Percentiles rank a stretch among this genome's conserved stretches.
Evolutionary conservation across 176 grass and related monocot genomes (phyloP).

Genomic region (Musa schizocarpa): DNA sequence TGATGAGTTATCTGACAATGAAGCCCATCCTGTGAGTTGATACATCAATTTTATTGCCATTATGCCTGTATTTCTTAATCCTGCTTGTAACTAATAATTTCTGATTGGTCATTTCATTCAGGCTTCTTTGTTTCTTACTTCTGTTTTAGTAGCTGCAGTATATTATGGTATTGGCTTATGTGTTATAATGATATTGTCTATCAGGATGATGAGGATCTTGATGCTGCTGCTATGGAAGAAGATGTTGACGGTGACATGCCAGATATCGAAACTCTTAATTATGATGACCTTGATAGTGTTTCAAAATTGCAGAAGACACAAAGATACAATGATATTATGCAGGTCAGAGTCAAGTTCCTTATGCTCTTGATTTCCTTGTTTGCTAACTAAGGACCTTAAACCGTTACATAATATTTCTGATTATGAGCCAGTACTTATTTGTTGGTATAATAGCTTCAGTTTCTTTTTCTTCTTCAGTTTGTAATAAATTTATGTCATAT

Average conservation of each 20-base stretch:
- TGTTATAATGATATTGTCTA: conserved; percentile 11
- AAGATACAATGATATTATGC: conserved; percentile 65
- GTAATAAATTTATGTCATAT: not conserved
- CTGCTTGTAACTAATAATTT: not conserved
- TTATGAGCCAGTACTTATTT: not conserved
- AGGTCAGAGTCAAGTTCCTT: conserved; percentile 27
- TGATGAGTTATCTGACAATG: conserved; percentile 79
- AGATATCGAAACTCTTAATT: conserved; percentile 68
- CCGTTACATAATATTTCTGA: no score
- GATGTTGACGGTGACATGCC: conserved; percentile 54
- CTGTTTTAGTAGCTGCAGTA: not conserved
- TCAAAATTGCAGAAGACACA: conserved; percentile 79
- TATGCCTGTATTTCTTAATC: not conserved
- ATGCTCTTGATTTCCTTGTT: not conserved
- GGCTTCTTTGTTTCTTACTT: conserved; percentile 2
- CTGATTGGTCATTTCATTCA: no score
- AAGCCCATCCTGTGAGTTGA: conserved; percentile 66
- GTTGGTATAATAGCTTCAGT: not conserved
- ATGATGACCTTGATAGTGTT: conserved; percentile 75
- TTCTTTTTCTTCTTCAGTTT: not conserved
- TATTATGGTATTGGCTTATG: not conserved
- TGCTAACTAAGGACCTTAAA: not conserved
- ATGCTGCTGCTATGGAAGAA: conserved; percentile 41
- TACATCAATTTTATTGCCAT: conserved; percentile 6
- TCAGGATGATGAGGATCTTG: conserved; percentile 50